These are phyloP conservation scores for Amaranthus palmeri DNA, from an alignment of 148 eudicot genomes.

Conservation along the genomic window DNA sequence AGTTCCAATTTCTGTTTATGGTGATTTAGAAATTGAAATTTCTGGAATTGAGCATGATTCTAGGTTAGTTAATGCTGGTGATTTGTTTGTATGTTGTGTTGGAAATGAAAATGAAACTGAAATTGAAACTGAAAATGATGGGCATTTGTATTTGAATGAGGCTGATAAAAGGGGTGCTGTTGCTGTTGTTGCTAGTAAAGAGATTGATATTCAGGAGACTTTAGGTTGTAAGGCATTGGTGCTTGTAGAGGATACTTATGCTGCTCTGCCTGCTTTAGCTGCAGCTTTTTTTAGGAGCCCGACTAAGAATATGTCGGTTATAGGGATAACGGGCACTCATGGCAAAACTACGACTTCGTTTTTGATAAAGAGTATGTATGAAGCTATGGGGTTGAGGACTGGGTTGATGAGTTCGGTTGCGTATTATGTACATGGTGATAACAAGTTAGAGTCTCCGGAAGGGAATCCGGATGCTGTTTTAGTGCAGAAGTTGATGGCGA, in stretches of 20 bases:
- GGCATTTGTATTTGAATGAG: slow-evolving; percentile 72
- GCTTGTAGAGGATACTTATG: slow-evolving; percentile 75
- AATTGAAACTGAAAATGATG: slow-evolving; percentile 58
- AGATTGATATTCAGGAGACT: slow-evolving; percentile 86
- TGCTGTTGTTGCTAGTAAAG: slow-evolving; percentile 93
- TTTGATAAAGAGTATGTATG: slow-evolving; percentile 82
- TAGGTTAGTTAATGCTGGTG: slow-evolving; percentile 70
- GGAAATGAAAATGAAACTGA: slow-evolving; percentile 59
- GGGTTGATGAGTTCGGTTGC: slow-evolving; percentile 92
- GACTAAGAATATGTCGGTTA: slow-evolving; percentile 67
- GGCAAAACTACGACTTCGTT: slow-evolving; percentile 76
- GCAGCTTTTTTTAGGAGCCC: slow-evolving; percentile 83
- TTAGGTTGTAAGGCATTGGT: slow-evolving; percentile 92
- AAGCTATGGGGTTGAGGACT: slow-evolving; percentile 94
- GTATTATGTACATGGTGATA: slow-evolving; percentile 77
- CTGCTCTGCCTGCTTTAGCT: slow-evolving; percentile 65
- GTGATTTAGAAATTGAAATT: slow-evolving; percentile 78
- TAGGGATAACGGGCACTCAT: slow-evolving; percentile 81
- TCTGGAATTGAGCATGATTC: slow-evolving; percentile 92
- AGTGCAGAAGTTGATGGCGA: slow-evolving; percentile 92
- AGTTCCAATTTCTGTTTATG: slow-evolving; percentile 81
- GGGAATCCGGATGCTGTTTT: slow-evolving; percentile 61
- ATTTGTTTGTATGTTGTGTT: slow-evolving; percentile 93
- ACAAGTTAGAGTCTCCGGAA: slow-evolving; percentile 57
- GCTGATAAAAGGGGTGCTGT: slow-evolving; percentile 97